A percentile compares a stretch with the other conserved stretches of the same genome.
Conservation (phyloP, 768 basidiomycete genomes). For the Austroboletus eburneus region DNA sequence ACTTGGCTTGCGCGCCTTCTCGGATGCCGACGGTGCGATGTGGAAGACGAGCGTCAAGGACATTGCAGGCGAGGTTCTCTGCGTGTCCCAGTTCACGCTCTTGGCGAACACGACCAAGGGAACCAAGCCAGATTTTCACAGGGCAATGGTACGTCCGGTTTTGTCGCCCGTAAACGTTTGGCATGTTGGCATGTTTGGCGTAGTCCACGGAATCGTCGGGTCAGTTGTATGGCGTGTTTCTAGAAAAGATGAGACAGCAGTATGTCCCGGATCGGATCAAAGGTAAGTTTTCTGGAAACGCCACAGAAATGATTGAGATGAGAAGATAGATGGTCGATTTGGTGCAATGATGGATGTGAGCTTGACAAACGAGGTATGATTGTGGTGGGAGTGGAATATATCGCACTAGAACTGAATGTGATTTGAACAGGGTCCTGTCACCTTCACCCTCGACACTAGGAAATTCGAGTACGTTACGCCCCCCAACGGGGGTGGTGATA, state of each 20-base stretch:
- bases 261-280: slow-evolving; percentile 78
- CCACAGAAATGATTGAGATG: background rate
- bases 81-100: slow-evolving; percentile 93
- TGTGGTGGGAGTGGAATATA: background rate
- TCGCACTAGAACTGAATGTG: slow-evolving; percentile 2
- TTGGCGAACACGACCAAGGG: slow-evolving; percentile 85
- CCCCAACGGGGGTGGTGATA: slow-evolving; percentile 7
- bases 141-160: slow-evolving; percentile 71
- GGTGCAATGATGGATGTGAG: slow-evolving; percentile 96
- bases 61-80: slow-evolving; percentile 84
- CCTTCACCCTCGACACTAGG: slow-evolving; percentile 78
- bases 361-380: slow-evolving; percentile 77
- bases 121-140: slow-evolving; percentile 89
- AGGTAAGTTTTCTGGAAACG: slow-evolving; percentile 40
- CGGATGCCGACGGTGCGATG: slow-evolving; percentile 56
- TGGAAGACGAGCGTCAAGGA: slow-evolving; percentile 91
- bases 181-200: too few species aligned
- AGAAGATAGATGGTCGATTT: slow-evolving; percentile 74
- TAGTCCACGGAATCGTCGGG: slow-evolving; percentile 67
- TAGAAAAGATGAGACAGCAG: slow-evolving; percentile 58
- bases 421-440: slow-evolving; percentile 67
- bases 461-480: slow-evolving; percentile 63
- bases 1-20: slow-evolving; percentile 69
- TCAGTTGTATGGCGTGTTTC: slow-evolving; percentile 65
- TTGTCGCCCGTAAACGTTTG: too few species aligned